A percentile compares a stretch with the other conserved stretches of the same genome.
Evolutionary conservation across 2,329 filamentous ascomycete species (phyloP).

Genomic region (Nothopassalora personata): DNA sequence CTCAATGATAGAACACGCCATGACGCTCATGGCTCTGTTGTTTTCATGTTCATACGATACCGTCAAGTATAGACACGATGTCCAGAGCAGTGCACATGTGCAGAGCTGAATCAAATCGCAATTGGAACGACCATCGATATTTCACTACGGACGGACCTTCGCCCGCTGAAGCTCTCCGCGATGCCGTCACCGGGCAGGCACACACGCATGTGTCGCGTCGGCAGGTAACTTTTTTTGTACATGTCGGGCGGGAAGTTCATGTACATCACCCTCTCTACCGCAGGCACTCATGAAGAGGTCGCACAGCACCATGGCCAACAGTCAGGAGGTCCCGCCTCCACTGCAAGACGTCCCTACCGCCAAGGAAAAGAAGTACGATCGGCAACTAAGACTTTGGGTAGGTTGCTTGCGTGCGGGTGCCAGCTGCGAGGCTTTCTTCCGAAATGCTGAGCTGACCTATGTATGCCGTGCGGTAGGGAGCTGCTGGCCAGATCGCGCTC

Average conservation of each 20-base stretch:
- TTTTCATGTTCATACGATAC: too few relatives aligned
- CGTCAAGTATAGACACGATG: too few relatives aligned
- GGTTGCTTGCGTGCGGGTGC: neutral
- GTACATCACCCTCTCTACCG: neutral
- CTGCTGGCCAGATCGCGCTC: constrained; percentile 80
- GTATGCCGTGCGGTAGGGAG: constrained; percentile 47
- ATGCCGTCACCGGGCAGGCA: neutral
- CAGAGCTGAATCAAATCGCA: too few relatives aligned
- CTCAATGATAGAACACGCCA: too few relatives aligned
- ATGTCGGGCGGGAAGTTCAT: too few relatives aligned
- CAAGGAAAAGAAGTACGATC: constrained; percentile 72
- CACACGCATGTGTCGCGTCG: neutral
- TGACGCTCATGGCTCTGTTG: too few relatives aligned
- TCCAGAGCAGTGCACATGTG: too few relatives aligned
- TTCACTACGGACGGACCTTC: neutral
- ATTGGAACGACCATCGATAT: neutral
- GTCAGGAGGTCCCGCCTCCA: constrained; percentile 38
- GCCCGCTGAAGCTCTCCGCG: neutral
- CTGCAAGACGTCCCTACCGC: constrained; percentile 50
- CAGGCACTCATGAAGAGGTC: neutral
- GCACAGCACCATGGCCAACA: constrained; percentile 16
- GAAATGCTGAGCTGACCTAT: neutral
- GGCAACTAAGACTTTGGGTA: constrained; percentile 83
- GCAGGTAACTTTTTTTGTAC: neutral
- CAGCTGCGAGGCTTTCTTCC: neutral